Conservation (phyloP, 345 rosid species). For the Citrus medica region DNA sequence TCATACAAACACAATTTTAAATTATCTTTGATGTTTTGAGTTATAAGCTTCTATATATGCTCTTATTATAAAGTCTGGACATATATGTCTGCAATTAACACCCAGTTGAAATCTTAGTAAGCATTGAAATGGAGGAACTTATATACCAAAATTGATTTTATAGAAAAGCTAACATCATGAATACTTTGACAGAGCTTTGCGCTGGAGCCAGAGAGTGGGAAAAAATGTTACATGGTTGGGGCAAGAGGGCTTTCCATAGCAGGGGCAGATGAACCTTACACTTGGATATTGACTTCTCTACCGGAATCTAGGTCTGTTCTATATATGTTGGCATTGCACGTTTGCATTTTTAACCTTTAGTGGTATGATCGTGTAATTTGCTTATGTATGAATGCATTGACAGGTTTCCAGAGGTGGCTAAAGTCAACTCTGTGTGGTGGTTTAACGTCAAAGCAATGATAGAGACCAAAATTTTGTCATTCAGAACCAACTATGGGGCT, state of each 20-base stretch:
- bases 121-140: not conserved
- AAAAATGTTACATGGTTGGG: constrained; percentile 27
- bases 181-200: constrained; percentile 17
- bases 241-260: constrained; percentile 26
- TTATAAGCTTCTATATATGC: not conserved
- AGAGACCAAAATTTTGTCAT: constrained; percentile 17
- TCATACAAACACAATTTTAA: not conserved
- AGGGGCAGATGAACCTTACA: constrained; percentile 23
- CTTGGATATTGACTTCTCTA: constrained; percentile 23
- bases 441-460: constrained; percentile 18
- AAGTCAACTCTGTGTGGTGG: constrained; percentile 10
- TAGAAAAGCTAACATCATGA: not conserved
- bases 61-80: not conserved
- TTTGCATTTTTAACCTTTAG: not conserved
- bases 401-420: constrained; percentile 31
- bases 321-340: not conserved
- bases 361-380: not conserved
- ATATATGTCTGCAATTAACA: too few relatives aligned
- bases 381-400: not conserved
- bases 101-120: not conserved
- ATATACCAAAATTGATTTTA: too few relatives aligned
- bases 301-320: constrained; percentile 22
- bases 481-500: constrained; percentile 22
- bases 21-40: not conserved
- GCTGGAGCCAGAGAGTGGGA: constrained; percentile 25